Evolutionary conservation across 345 rosid genomes (phyloP), one percentile per base, ranked within the genome.

Genomic region (Gynandropsis gynandra): DNA sequence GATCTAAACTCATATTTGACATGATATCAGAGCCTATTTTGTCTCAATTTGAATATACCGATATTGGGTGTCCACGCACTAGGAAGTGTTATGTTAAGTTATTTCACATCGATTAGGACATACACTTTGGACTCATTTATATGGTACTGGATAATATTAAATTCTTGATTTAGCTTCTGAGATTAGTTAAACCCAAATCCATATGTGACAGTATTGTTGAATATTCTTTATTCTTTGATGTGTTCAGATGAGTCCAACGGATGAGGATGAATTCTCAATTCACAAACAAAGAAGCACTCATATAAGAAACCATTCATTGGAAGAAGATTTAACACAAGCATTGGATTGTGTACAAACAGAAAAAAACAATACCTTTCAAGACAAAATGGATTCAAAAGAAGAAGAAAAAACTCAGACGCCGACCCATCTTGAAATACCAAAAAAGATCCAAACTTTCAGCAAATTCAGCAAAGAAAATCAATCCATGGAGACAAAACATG

Each of bases 221-320:
- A 5, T 40, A 52, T 42, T 38, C 17, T 29, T 33, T 47, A 6
- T 16, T 9, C 0, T 8, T 41, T 49, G 46, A 64, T 33, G 20
- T 58, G 2, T 70, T 61, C 89, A 84, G 95, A 80, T 81, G 83
- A 76, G 64, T 72, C 73, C 98, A 1, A 15, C 65, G 31, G 89
- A 79, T 11, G 93, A 76, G 45, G 93, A 79, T 44, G 87, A 72
- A 8, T 31, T 33, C 24, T 57, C 62, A 15, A 9, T 42, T 12
- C 50, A 31, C 62, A 50, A 61, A 32, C 81, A 78, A 61, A 70
- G 74, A 60, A 74, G 75, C 62, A 70, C 74, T 51, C 89, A 79
- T 54, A 10, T 68, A 9, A 76, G 96, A 68, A 73, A 56, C 68
- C 46, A 63, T 62, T 87, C 98, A 19, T 74, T 83, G 1, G 93